Evolutionary conservation across 2,329 filamentous ascomycete genomes (phyloP).

Genomic region (Diplocarpon rosae): DNA sequence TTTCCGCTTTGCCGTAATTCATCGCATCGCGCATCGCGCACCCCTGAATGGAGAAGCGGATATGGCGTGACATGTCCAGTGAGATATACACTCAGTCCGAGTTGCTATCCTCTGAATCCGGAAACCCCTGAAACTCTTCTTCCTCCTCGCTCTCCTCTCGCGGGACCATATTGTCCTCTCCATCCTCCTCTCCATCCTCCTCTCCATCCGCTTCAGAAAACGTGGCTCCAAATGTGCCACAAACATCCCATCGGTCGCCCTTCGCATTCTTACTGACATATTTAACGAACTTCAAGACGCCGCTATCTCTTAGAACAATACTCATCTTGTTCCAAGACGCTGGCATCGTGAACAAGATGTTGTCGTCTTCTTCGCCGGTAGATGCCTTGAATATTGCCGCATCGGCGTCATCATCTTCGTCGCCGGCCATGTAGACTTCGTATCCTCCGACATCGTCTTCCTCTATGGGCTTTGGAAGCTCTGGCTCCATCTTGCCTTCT

Average conservation of each 20-base stretch:
- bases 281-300: constrained; percentile 87
- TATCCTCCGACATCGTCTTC: constrained; percentile 59
- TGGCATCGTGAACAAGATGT: constrained; percentile 56
- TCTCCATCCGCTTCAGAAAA: constrained; percentile 33
- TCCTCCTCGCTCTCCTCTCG: constrained; percentile 36
- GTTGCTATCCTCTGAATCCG: constrained; percentile 18
- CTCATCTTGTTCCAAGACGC: constrained; percentile 84
- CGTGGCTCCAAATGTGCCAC: constrained; percentile 64
- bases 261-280: constrained; percentile 75
- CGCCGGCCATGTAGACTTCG: constrained; percentile 89
- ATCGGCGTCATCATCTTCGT: constrained; percentile 57
- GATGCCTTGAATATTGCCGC: constrained; percentile 79
- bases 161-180: constrained; percentile 25
- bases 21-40: no score
- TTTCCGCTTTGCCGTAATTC: no score
- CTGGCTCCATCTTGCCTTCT: constrained; percentile 9
- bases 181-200: constrained; percentile 30
- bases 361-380: constrained; percentile 58
- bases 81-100: constrained; percentile 18
- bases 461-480: constrained; percentile 27
- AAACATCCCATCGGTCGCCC: constrained; percentile 89
- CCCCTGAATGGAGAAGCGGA: no score
- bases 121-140: constrained; percentile 42
- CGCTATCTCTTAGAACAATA: constrained; percentile 78
- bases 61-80: no score